A percentile compares a stretch with the other conserved stretches of the same genome.
These are phyloP conservation scores for Dictyophora rubrovolvata DNA, from an alignment of 768 basidiomycete genomes.

Conservation along the genomic window DNA sequence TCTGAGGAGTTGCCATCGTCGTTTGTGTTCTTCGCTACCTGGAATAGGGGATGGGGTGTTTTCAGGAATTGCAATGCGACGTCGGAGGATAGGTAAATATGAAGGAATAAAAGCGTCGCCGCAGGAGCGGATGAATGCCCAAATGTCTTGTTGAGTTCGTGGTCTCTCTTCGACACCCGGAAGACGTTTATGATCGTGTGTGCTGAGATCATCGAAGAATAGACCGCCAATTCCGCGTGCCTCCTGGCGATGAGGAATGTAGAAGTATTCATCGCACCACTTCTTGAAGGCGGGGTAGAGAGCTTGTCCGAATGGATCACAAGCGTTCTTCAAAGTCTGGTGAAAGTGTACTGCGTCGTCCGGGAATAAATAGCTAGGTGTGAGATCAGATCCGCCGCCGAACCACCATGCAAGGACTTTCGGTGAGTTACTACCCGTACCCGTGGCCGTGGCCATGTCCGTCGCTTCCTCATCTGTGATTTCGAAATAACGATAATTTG, in stretches of 20 bases:
- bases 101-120: slow-evolving; percentile 81
- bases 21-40: slow-evolving; percentile 52
- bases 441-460: slow-evolving; percentile 10
- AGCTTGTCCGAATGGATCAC: slow-evolving; percentile 55
- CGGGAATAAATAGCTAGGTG: slow-evolving; percentile 84
- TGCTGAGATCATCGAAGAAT: slow-evolving; percentile 90
- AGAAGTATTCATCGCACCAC: slow-evolving; percentile 99
- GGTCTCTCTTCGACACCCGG: slow-evolving; percentile 32
- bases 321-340: slow-evolving; percentile 59
- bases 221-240: slow-evolving; percentile 86
- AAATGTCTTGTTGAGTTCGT: slow-evolving; percentile 55
- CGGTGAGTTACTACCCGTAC: slow-evolving; percentile 24
- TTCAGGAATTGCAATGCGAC: slow-evolving; percentile 27
- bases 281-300: slow-evolving; percentile 78
- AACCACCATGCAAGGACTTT: slow-evolving; percentile 93
- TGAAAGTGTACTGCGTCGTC: slow-evolving; percentile 89
- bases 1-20: slow-evolving; percentile 89
- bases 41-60: slow-evolving; percentile 25
- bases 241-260: slow-evolving; percentile 79
- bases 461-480: slow-evolving; percentile 43
- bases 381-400: slow-evolving; percentile 91
- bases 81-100: slow-evolving; percentile 76
- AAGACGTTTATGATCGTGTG: slow-evolving; percentile 55
- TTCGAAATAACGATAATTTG: slow-evolving; percentile 97
- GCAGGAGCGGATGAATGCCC: slow-evolving; percentile 59